These are phyloP conservation scores for Yamadazyma kanchanaburiensis DNA, from an alignment of 1,139 yeast species.

Conservation along the genomic window DNA sequence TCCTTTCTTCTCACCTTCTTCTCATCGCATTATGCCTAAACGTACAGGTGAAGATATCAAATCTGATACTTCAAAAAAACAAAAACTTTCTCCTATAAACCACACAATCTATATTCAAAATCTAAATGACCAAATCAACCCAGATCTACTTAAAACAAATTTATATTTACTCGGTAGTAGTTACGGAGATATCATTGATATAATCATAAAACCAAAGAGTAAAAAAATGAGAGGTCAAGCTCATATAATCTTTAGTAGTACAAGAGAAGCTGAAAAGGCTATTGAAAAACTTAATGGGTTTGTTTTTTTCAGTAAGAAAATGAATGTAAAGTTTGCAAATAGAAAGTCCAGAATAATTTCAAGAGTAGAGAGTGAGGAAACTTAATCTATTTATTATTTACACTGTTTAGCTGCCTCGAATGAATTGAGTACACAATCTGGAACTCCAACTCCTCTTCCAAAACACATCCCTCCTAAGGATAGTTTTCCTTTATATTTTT, in stretches of 20 bases:
- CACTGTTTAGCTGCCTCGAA: slow-evolving; percentile 47
- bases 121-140: slow-evolving; percentile 59
- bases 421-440: slow-evolving; percentile 74
- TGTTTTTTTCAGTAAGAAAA: slow-evolving; percentile 53
- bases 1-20: too few species aligned
- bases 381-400: not conserved
- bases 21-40: too few species aligned
- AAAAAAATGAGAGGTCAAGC: slow-evolving; percentile 72
- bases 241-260: slow-evolving; percentile 54
- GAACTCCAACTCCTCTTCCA: slow-evolving; percentile 84
- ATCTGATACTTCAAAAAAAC: not conserved
- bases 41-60: slow-evolving; percentile 1
- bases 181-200: slow-evolving; percentile 64
- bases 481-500: slow-evolving; percentile 26
- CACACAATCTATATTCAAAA: slow-evolving; percentile 66
- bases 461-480: slow-evolving; percentile 80
- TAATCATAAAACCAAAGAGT: slow-evolving; percentile 39
- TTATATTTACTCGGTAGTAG: slow-evolving; percentile 62
- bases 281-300: slow-evolving; percentile 45
- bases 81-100: slow-evolving; percentile 2
- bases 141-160: slow-evolving; percentile 44
- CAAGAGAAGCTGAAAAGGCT: slow-evolving; percentile 53
- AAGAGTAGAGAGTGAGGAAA: not conserved
- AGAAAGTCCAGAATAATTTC: slow-evolving; percentile 6
- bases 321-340: slow-evolving; percentile 18